Evolutionary conservation across 2,329 filamentous ascomycete species (phyloP).

Genomic region (Clonostachys byssicola): DNA sequence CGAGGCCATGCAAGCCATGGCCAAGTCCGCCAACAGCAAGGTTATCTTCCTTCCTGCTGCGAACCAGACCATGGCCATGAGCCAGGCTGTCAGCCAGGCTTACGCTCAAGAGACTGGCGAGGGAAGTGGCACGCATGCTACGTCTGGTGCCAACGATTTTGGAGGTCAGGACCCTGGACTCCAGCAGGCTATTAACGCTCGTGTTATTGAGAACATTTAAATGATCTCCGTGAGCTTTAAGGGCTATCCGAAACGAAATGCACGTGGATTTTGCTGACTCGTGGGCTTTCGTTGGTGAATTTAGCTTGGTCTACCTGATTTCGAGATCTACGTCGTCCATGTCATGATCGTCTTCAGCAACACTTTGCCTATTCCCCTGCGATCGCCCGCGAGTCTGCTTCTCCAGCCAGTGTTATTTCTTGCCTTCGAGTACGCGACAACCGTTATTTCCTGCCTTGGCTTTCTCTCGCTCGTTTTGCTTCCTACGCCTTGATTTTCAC

Average conservation of each 20-base stretch:
- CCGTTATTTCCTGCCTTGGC: too few species aligned
- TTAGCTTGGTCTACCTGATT: conserved; percentile 30
- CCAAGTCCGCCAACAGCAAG: conserved; percentile 86
- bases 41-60: conserved; percentile 75
- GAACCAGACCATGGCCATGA: conserved; percentile 47
- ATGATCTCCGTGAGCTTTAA: neutral
- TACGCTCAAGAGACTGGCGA: conserved; percentile 27
- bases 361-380: neutral
- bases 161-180: conserved; percentile 57
- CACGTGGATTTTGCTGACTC: conserved; percentile 15
- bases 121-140: conserved; percentile 23
- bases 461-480: too few species aligned
- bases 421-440: too few species aligned
- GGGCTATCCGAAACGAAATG: too few species aligned
- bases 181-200: conserved; percentile 76
- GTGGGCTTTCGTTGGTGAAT: conserved; percentile 14
- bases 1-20: conserved; percentile 98
- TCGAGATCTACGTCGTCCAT: conserved; percentile 10
- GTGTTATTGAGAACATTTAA: conserved; percentile 83
- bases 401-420: neutral
- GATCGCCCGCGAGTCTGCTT: neutral
- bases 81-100: conserved; percentile 32
- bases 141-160: conserved; percentile 39
- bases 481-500: too few species aligned
- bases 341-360: conserved; percentile 8